Evolutionary conservation across 2,329 filamentous ascomycete genomes (phyloP), one percentile per base, ranked within the genome.

Genomic region (Cytospora piceae): DNA sequence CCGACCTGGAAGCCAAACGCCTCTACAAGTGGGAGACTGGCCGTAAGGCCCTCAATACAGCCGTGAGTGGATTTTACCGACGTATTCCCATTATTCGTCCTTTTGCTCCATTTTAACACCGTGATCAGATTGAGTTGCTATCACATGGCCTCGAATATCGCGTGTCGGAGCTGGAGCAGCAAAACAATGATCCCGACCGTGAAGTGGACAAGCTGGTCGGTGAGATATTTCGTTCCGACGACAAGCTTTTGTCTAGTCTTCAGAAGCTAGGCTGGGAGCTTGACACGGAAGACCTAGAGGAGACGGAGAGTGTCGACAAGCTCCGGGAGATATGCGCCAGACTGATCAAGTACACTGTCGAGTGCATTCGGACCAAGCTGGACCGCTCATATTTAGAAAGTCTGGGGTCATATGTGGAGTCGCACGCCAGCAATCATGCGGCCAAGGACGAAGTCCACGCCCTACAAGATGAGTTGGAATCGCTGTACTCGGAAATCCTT

Each of bases 401-500:
- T 1, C 73, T 85, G 0, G 72, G 76, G 49, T 67, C 71, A 3
- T 69, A 69, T n/a, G 42, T 51, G 24, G 65, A 59, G 53, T 64
- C 71, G 31, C 61, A 53, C 9, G 17, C 59, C 42, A 32, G 58
- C 31, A 58, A 34, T 4, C 68, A 72, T 6, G 74, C 74, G 0
- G 71, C 74, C 0, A 68, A 69, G 0, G 78, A 77, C 6, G 83
- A 86, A 58, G 79, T 83, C 12, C 77, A 76, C 17, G 80, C 82
- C 4, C 73, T 90, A 2, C 84, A 88, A 70, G 83, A 85, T 37
- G 90, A 92, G 71, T 79, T 92, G 0, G 87, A 91, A 69, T 90
- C 88, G 5, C 78, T 92, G 3, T 89, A 90, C 70, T 80, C 87
- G 0, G 90, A 92, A 72, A 87, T 92, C 51, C 78, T 89, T 0